Conservation (phyloP, 441 rosid species). For the Isatis lusitanica region DNA sequence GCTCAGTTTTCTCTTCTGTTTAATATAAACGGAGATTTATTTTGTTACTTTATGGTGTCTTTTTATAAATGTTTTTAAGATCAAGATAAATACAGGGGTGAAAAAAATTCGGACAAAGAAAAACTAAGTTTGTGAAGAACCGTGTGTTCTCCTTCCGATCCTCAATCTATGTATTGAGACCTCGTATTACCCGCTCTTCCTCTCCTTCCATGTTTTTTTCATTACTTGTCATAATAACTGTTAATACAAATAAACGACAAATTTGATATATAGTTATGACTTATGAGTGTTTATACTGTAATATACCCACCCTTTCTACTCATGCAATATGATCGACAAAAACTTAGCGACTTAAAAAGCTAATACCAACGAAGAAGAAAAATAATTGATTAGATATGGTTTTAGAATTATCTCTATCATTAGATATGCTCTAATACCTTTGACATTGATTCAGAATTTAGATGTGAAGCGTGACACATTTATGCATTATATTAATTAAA, state of each 20-base stretch:
- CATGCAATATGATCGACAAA: too few relatives aligned
- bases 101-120: neutral
- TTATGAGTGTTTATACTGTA: too few relatives aligned
- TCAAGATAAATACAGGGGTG: neutral
- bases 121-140: constrained; percentile 19
- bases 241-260: neutral
- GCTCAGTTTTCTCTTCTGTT: neutral
- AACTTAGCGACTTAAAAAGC: too few relatives aligned
- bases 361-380: too few relatives aligned
- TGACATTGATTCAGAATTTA: too few relatives aligned
- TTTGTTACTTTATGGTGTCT: neutral
- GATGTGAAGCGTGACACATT: too few relatives aligned
- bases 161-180: constrained; percentile 1
- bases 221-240: neutral
- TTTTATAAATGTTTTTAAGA: neutral
- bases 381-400: too few relatives aligned
- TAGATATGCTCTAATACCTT: too few relatives aligned
- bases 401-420: too few relatives aligned
- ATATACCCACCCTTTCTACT: too few relatives aligned
- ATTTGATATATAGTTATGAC: too few relatives aligned
- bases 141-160: constrained; percentile 23
- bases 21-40: neutral
- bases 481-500: too few relatives aligned
- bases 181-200: constrained; percentile 33
- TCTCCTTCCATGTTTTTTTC: constrained; percentile 5